Evolutionary conservation across 2,329 filamentous ascomycete species (phyloP).

Genomic region (Xylariaceae sp.): DNA sequence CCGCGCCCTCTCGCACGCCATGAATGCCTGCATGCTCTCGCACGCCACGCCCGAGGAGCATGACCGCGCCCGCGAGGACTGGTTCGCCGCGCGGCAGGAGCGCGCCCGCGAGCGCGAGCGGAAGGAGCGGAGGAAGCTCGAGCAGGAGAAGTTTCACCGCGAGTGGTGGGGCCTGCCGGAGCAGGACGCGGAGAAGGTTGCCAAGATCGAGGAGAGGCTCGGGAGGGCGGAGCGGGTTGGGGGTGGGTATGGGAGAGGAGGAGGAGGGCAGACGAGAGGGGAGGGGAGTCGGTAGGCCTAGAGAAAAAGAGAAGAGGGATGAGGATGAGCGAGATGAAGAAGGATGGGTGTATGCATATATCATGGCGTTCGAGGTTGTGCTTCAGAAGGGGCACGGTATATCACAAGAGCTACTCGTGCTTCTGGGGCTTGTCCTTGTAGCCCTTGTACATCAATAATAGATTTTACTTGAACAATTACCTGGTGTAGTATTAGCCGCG

Average conservation of each 20-base stretch:
- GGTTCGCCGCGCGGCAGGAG: constrained; percentile 77
- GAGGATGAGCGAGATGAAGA: neutral
- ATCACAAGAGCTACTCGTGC: neutral
- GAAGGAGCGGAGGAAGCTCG: constrained; percentile 53
- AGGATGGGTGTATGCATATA: neutral
- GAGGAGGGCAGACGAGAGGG: neutral
- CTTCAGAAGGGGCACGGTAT: neutral
- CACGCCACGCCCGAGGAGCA: constrained; percentile 82
- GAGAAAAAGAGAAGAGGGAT: neutral
- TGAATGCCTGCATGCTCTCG: constrained; percentile 91
- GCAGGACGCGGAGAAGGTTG: constrained; percentile 47
- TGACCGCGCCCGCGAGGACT: constrained; percentile 86
- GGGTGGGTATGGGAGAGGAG: constrained; percentile 17
- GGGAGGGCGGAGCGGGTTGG: constrained; percentile 50
- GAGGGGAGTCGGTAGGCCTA: neutral
- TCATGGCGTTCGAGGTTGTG: neutral
- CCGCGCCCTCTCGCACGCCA: constrained; percentile 70
- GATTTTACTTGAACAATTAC: too few relatives aligned
- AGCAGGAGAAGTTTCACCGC: constrained; percentile 61
- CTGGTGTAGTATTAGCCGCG: too few relatives aligned
- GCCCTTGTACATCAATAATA: too few relatives aligned
- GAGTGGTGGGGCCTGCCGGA: constrained; percentile 65
- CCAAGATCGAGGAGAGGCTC: constrained; percentile 49
- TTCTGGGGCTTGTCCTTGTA: too few relatives aligned
- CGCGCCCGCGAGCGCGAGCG: constrained; percentile 63